Evolutionary conservation across 2,329 filamentous ascomycete species (phyloP), one percentile per base, ranked within the genome.

Genomic region (Remersonia thermophila): DNA sequence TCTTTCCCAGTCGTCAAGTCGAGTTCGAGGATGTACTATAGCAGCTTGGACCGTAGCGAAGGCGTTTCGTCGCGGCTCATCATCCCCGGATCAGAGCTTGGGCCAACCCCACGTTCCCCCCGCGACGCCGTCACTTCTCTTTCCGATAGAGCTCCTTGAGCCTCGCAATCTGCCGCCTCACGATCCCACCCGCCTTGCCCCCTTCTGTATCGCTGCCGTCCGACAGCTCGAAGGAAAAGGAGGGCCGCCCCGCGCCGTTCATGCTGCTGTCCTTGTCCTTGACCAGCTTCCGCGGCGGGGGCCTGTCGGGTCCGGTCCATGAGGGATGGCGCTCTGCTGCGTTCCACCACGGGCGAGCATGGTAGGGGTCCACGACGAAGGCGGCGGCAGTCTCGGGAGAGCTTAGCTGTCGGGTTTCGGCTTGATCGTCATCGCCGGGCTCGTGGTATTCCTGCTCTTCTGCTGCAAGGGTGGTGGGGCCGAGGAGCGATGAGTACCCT

Each of bases 221-320:
- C 20, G 45, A 44, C 14, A 51, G 40, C 28, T 47, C 46, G 16
- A 45, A 17, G 2, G 44, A 47, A 16, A 40, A 47, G 7, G 41
- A 43, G 10, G 46, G 47, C 31, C 46, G 33, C 3, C 37, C 33
- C 11, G 45, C 45, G 10, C 46, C 46, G 30, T 45, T 46, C 34
- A 41, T 45, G 7, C 42, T 44, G 11, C 46, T 44, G 27, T 45
- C 44, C 35, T 40, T 46, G 7, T 48, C 46, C 28, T 50, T 50
- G 28, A 48, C 41, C 3, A 50, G 43, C 35, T 50, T 50, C 18
- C 49, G 42, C 3, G 42, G 35, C 12, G 46, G 47, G 12, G 41
- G 45, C 13, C 48, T 41, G 20, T 47, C 47, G 20, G n/a, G n/a
- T 23, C 38, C 45, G 4, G 32, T 33, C 33, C 39, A 38, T 6